phyloP scores from a whole-genome alignment of 2,329 filamentous ascomycete genomes.

The Emmonsia crescens region DNA sequence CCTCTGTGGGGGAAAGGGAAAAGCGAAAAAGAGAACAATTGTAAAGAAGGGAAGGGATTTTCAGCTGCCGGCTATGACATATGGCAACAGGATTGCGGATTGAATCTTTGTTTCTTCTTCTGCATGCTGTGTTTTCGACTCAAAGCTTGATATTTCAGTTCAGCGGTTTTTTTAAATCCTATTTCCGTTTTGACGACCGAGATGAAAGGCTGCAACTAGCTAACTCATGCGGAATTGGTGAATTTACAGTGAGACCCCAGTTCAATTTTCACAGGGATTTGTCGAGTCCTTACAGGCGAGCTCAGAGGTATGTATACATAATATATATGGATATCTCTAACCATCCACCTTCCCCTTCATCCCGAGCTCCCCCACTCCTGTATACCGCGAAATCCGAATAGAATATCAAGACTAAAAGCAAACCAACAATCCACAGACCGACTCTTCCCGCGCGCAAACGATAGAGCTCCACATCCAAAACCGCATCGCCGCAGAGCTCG shows the following conservation, averaged over 20 bases:
- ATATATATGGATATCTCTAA: constrained; percentile 2
- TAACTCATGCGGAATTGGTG: constrained; percentile 24
- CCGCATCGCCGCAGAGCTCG: constrained; percentile 76
- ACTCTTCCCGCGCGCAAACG: constrained; percentile 71
- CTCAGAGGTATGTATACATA: constrained; percentile 56
- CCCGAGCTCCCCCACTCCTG: background rate
- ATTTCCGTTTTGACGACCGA: background rate
- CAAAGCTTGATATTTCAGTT: background rate
- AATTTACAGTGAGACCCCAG: constrained; percentile 45
- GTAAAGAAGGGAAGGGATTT: background rate
- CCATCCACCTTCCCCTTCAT: background rate
- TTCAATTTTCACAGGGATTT: constrained; percentile 68
- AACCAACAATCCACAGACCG: constrained; percentile 50
- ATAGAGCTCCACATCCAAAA: constrained; percentile 80
- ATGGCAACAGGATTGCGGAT: background rate
- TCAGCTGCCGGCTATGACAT: background rate
- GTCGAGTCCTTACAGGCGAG: constrained; percentile 73
- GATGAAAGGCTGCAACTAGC: constrained; percentile 7
- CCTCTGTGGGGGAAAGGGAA: background rate
- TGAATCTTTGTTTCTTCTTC: background rate
- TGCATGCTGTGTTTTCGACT: background rate
- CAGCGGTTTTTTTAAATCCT: no score
- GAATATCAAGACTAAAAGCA: background rate
- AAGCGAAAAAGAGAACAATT: background rate
- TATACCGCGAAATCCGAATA: constrained; percentile 2